A percentile compares a stretch with the other conserved stretches of the same genome.
Evolutionary conservation across 495 filamentous ascomycete genomes (phyloP).

Genomic region (Eremomyces bilateralis): DNA sequence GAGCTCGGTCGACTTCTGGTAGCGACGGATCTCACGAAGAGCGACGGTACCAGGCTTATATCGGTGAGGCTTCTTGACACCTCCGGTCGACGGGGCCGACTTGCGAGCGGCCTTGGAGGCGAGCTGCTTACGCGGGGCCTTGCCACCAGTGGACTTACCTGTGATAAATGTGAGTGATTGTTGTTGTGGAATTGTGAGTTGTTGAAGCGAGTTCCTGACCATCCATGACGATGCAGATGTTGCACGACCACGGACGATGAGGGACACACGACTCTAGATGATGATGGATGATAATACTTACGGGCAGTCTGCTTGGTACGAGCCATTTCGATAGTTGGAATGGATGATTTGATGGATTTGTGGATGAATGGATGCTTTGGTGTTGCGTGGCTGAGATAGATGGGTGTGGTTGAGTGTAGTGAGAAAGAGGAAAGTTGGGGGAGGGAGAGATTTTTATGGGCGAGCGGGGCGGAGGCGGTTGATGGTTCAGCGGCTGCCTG

Average conservation of each 20-base stretch:
- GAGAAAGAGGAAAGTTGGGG: conserved; percentile 24
- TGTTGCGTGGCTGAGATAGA: conserved; percentile 11
- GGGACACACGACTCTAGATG: not conserved
- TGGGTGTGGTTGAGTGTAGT: conserved; percentile 17
- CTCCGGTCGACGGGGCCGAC: conserved; percentile 51
- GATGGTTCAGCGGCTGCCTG: conserved; percentile 7
- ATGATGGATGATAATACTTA: conserved; percentile 26
- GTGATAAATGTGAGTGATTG: conserved; percentile 17
- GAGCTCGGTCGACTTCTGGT: conserved; percentile 99
- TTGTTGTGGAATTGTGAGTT: conserved; percentile 2
- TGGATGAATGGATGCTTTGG: conserved; percentile 2
- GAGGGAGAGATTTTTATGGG: conserved; percentile 12
- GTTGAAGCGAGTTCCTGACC: conserved; percentile 11
- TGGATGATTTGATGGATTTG: conserved; percentile 2
- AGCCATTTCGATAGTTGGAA: conserved; percentile 44
- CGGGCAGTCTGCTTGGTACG: conserved; percentile 99
- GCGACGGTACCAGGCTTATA: conserved; percentile 99
- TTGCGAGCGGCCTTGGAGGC: conserved; percentile 68
- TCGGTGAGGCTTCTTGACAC: conserved; percentile 99
- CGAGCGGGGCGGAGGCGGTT: conserved; percentile 6
- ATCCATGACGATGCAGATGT: conserved; percentile 7
- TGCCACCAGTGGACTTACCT: conserved; percentile 97
- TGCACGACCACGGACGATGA: conserved; percentile 4
- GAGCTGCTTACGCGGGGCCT: conserved; percentile 97
- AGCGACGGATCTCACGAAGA: conserved; percentile 99